Conservation (phyloP, 495 filamentous ascomycete genomes). For the Neurospora sp. region DNA sequence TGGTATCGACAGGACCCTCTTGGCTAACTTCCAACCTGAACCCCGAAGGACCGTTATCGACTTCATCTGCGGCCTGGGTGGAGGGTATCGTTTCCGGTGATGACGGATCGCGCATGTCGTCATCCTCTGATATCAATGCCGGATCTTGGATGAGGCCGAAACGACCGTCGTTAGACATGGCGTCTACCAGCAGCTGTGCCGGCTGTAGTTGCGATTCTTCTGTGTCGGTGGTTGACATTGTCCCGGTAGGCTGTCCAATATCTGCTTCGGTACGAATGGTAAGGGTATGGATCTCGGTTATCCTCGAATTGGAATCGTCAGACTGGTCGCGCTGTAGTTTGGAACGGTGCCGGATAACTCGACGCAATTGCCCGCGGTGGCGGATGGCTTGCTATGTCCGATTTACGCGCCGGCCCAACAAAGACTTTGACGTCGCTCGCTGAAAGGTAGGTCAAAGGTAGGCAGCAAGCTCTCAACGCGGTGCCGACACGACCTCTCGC, state of each 20-base stretch:
- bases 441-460: not conserved
- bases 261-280: not conserved
- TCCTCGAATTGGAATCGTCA: not conserved
- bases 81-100: conserved; percentile 37
- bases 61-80: conserved; percentile 22
- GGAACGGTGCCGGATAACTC: not conserved
- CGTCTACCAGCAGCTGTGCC: conserved; percentile 16
- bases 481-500: not conserved
- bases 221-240: conserved; percentile 7
- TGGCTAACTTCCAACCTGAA: conserved; percentile 33
- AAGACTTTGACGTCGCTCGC: not conserved
- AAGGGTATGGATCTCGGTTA: not conserved
- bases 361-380: not conserved
- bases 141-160: conserved; percentile 21
- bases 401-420: not conserved
- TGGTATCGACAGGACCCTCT: conserved; percentile 20
- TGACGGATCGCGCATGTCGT: conserved; percentile 12
- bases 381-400: not conserved
- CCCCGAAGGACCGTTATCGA: conserved; percentile 20
- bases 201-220: conserved; percentile 5
- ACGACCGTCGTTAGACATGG: conserved; percentile 19
- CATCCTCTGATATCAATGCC: conserved; percentile 29
- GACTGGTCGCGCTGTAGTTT: not conserved
- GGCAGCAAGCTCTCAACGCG: not conserved
- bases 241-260: not conserved